Base-by-base conservation (phyloP, 2,329 filamentous ascomycete species). In the Pseudocercospora ulei region DNA sequence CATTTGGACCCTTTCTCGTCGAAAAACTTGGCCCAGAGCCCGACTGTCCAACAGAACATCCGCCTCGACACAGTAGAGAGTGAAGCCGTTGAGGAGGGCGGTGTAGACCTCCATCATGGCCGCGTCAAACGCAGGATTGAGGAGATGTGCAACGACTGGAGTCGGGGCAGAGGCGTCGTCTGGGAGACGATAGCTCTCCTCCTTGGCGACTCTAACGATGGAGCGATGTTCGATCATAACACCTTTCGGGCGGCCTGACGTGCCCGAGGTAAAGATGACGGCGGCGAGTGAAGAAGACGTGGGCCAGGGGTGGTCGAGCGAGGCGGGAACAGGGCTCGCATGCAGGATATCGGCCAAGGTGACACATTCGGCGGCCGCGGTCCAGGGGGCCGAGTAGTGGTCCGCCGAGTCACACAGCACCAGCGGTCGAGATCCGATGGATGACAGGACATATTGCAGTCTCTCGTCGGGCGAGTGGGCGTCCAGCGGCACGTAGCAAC, bases 61-160 rank as follows among this genome's bases (percentile, higher is more conserved):
- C 16, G 14, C 13, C 12, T 29, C 29, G 8, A 35, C n/a, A 19
- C 39, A 39, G 18, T 20, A 27, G 12, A 42, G 19, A 8, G 38
- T 35, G 16, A n/a, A 16, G 12, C 39, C 43, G 19, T 36, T 38
- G 16, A 45, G 30, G 11, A 7, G 18, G 3, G 41, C 33, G 37
- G 48, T 61, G 44, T 62, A 61, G 22, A 59, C 53, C 12, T 60
- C 66, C 53, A 58, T 53, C 13, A 69, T 55, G 17, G 60, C 31
- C 6, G 38, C 43, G 33, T 49, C 46, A 24, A 49, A 49, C 4
- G 43, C 39, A 23, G 35, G 25, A 24, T 39, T 39, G 7, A 34
- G 19, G 2, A 39, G 4, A 14, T 39, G 37, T 12, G 37, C 27
- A n/a, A 39, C 37, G 19, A 24, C 37, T 7, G 23, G 28, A 14